Conservation (phyloP, 192 early-diverging fungal genomes). For the Helicostylum pulchrum region DNA sequence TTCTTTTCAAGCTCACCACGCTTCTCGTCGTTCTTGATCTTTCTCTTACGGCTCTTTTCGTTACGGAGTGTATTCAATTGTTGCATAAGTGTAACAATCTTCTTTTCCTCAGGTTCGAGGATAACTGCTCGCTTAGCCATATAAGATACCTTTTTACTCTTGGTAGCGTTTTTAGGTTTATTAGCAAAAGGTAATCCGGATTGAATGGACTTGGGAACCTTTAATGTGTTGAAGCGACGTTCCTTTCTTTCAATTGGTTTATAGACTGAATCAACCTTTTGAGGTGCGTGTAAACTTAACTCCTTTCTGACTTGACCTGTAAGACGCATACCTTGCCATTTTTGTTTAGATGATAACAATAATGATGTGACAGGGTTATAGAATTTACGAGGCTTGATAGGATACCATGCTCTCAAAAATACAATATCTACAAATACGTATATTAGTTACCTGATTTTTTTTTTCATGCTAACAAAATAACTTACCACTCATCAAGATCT, state of each 20-base stretch:
- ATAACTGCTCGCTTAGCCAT: constrained; percentile 78
- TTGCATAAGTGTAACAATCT: constrained; percentile 78
- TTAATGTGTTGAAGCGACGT: constrained; percentile 79
- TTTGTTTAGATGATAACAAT: constrained; percentile 67
- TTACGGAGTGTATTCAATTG: constrained; percentile 83
- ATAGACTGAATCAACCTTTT: constrained; percentile 85
- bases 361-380: constrained; percentile 98
- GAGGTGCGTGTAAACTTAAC: constrained; percentile 58
- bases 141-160: constrained; percentile 51
- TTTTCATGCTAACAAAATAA: not conserved
- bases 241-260: constrained; percentile 75
- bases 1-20: constrained; percentile 53
- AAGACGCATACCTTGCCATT: constrained; percentile 87
- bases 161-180: constrained; percentile 71
- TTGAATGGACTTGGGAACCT: constrained; percentile 78
- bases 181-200: constrained; percentile 83
- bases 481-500: constrained; percentile 86
- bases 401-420: constrained; percentile 96
- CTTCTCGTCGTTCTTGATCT: constrained; percentile 54
- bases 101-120: constrained; percentile 87
- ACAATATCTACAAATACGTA: constrained; percentile 76
- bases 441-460: not conserved
- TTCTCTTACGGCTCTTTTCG: constrained; percentile 81
- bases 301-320: constrained; percentile 82
- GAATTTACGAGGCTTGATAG: constrained; percentile 90